A percentile compares a stretch with the other conserved stretches of the same genome.
phyloP scores from a whole-genome alignment of 176 grass and related monocot species.

The Carex scoparia region DNA sequence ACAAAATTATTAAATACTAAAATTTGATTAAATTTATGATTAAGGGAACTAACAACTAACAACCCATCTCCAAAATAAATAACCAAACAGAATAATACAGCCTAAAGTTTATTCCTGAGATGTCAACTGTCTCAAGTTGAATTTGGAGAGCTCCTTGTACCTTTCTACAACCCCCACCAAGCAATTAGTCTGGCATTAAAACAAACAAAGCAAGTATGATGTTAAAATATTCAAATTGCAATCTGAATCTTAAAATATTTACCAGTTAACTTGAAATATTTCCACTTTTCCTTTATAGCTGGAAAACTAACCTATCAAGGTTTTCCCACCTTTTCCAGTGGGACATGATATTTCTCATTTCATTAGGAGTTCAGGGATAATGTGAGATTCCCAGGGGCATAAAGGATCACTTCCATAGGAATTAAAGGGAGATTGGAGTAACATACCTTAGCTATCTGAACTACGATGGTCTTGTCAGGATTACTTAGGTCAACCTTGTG shows the following conservation, averaged over 20 bases:
- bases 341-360: background rate
- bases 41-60: background rate
- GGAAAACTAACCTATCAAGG: background rate
- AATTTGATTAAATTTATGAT: background rate
- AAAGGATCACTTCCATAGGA: background rate
- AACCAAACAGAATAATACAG: background rate
- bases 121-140: constrained; percentile 87
- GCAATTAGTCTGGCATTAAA: constrained; percentile 68
- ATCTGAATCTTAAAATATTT: background rate
- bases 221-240: background rate
- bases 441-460: constrained; percentile 87
- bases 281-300: background rate
- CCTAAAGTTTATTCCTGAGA: constrained; percentile 40
- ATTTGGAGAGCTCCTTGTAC: constrained; percentile 87
- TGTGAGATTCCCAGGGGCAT: background rate
- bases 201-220: constrained; percentile 2
- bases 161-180: constrained; percentile 71
- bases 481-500: constrained; percentile 96
- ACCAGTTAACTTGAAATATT: background rate
- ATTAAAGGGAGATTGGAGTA: background rate
- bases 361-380: background rate
- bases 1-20: constrained; percentile 10
- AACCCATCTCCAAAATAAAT: background rate
- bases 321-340: background rate
- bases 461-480: constrained; percentile 72